phyloP scores from a whole-genome alignment of 2,329 filamentous ascomycete species.

The Aureobasidium melanogenum region DNA sequence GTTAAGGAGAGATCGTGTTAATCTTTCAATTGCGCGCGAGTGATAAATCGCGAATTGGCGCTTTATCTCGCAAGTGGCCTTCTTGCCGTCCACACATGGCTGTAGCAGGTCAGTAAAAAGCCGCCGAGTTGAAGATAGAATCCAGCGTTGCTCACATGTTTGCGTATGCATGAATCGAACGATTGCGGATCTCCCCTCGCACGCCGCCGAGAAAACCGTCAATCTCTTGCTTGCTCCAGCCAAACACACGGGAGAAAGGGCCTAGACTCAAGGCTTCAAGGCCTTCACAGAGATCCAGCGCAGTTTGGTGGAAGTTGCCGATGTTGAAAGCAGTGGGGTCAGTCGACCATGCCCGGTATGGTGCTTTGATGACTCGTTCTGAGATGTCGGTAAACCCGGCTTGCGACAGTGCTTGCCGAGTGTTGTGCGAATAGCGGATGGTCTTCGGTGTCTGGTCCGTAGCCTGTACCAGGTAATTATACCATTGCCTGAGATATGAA shows the following conservation, averaged over 20 bases:
- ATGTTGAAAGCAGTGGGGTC: conserved; percentile 58
- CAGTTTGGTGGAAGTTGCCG: conserved; percentile 76
- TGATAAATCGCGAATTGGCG: background rate
- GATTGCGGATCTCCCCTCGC: conserved; percentile 59
- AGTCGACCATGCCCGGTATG: conserved; percentile 64
- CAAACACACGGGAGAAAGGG: conserved; percentile 32
- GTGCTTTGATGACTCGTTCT: conserved; percentile 59
- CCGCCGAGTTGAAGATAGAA: conserved; percentile 15
- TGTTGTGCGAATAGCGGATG: conserved; percentile 57
- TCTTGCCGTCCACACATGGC: conserved; percentile 40
- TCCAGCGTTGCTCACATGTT: conserved; percentile 55
- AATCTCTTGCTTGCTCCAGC: conserved; percentile 52
- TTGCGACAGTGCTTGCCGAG: conserved; percentile 51
- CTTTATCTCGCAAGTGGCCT: conserved; percentile 27
- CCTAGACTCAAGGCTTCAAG: conserved; percentile 65
- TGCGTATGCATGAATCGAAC: conserved; percentile 63
- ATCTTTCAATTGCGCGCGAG: background rate
- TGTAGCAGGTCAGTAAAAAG: conserved; percentile 19
- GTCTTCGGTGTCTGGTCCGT: conserved; percentile 58
- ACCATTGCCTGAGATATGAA: conserved; percentile 46
- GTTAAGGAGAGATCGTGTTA: background rate
- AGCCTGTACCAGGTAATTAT: conserved; percentile 54
- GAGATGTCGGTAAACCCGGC: conserved; percentile 75
- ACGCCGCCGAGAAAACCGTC: conserved; percentile 53
- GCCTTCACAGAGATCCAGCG: conserved; percentile 54